These are phyloP conservation scores for Phyllosticta citribraziliensis DNA, from an alignment of 2,329 filamentous ascomycete species.

Conservation along the genomic window DNA sequence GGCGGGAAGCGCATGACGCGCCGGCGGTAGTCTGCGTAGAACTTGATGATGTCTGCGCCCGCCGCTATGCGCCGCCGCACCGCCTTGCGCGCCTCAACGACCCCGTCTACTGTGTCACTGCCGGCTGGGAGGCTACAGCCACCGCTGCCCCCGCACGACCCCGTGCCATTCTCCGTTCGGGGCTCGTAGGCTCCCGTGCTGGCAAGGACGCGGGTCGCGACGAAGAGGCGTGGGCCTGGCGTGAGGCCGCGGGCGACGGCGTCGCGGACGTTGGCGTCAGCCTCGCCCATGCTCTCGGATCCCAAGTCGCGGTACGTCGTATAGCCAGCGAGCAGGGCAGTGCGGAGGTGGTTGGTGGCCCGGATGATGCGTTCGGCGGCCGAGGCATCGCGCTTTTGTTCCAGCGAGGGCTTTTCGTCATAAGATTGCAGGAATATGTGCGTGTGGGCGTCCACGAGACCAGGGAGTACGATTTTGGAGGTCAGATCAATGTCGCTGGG, in stretches of 20 bases:
- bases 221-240: slow-evolving; percentile 47
- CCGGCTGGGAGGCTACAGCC: slow-evolving; percentile 24
- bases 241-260: slow-evolving; percentile 45
- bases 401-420: slow-evolving; percentile 30
- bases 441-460: slow-evolving; percentile 46
- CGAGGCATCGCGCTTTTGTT: slow-evolving; percentile 50
- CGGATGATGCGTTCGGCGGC: slow-evolving; percentile 48
- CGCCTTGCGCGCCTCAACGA: slow-evolving; percentile 30
- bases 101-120: slow-evolving; percentile 40
- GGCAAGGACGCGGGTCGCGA: slow-evolving; percentile 43
- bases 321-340: slow-evolving; percentile 47
- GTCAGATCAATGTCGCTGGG: slow-evolving; percentile 44
- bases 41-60: slow-evolving; percentile 24
- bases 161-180: slow-evolving; percentile 35
- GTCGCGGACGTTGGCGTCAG: slow-evolving; percentile 44
- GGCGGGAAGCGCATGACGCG: slow-evolving; percentile 19
- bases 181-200: slow-evolving; percentile 42
- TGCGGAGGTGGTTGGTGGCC: slow-evolving; percentile 43
- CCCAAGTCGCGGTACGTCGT: slow-evolving; percentile 50
- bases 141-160: slow-evolving; percentile 14
- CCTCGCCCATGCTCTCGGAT: slow-evolving; percentile 41
- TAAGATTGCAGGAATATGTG: slow-evolving; percentile 44
- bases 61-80: slow-evolving; percentile 22
- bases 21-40: slow-evolving; percentile 25
- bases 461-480: slow-evolving; percentile 40